These are phyloP conservation scores for Shiraia bambusicola DNA, from an alignment of 2,329 filamentous ascomycete genomes.

Conservation along the genomic window DNA sequence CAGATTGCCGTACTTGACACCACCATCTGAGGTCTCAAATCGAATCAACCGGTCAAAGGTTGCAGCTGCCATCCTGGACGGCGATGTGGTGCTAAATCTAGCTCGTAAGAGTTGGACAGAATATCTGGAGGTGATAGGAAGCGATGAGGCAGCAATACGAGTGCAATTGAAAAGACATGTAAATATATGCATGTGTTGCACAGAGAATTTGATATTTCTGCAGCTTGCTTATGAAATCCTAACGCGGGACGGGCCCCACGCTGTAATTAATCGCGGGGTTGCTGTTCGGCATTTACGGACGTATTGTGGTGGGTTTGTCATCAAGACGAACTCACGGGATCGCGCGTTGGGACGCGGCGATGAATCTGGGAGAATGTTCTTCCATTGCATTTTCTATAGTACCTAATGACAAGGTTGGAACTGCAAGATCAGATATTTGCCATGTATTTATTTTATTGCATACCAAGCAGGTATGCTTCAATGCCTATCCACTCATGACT, in stretches of 20 bases:
- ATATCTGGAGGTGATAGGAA: no score
- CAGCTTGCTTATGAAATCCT: no score
- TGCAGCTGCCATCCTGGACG: slow-evolving; percentile 17
- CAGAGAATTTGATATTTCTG: no score
- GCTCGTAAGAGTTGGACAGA: neutral
- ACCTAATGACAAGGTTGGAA: neutral
- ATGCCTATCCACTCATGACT: slow-evolving; percentile 27
- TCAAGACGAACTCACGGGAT: slow-evolving; percentile 4
- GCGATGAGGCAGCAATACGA: no score
- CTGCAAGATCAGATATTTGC: neutral
- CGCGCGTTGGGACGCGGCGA: slow-evolving; percentile 1
- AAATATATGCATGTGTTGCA: no score
- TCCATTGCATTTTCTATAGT: neutral
- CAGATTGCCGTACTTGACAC: slow-evolving; percentile 35
- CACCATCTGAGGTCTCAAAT: slow-evolving; percentile 34
- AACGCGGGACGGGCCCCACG: no score
- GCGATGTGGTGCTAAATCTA: slow-evolving; percentile 1
- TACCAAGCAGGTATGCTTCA: neutral
- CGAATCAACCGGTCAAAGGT: slow-evolving; percentile 38
- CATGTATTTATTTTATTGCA: neutral
- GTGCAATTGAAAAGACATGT: no score
- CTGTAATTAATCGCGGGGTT: slow-evolving; percentile 9
- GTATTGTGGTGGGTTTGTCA: no score
- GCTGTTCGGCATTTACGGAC: slow-evolving; percentile 7
- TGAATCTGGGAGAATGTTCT: neutral